Conservation (phyloP, 1,139 yeast species). For the Pneumocystis canis region DNA sequence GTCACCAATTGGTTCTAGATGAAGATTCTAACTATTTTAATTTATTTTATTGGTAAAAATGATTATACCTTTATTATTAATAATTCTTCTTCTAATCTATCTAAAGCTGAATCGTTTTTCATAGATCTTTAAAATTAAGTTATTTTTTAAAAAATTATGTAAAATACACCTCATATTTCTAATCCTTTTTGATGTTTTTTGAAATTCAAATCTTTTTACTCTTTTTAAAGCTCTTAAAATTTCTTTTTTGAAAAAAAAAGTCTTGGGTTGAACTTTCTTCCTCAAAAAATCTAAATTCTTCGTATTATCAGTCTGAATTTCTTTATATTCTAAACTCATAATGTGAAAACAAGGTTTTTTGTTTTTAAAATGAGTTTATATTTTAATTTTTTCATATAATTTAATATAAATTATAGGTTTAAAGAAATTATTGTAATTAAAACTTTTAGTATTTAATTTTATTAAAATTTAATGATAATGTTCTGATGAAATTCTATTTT, state of each 20-base stretch:
- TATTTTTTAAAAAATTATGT: slow-evolving; percentile 9
- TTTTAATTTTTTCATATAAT: not conserved
- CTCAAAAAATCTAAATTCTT: not conserved
- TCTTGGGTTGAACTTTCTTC: slow-evolving; percentile 13
- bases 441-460: too few relatives aligned
- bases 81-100: slow-evolving; percentile 19
- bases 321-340: not conserved
- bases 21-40: slow-evolving; percentile 3
- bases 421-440: too few relatives aligned
- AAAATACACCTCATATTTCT: slow-evolving; percentile 10
- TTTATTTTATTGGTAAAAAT: slow-evolving; percentile 14
- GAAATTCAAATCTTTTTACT: slow-evolving; percentile 21
- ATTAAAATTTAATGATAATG: too few relatives aligned
- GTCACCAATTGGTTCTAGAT: not conserved
- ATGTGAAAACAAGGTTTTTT: not conserved
- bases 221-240: slow-evolving; percentile 22
- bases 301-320: not conserved
- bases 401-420: too few relatives aligned
- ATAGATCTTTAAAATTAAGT: slow-evolving; percentile 5
- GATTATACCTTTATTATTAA: slow-evolving; percentile 18
- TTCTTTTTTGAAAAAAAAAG: slow-evolving; percentile 20
- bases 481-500: too few relatives aligned
- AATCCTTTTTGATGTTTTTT: slow-evolving; percentile 19
- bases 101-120: not conserved
- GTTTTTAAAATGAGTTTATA: not conserved